Conservation (phyloP, 257 asterid species). For the Parsonsia alboflavescens region DNA sequence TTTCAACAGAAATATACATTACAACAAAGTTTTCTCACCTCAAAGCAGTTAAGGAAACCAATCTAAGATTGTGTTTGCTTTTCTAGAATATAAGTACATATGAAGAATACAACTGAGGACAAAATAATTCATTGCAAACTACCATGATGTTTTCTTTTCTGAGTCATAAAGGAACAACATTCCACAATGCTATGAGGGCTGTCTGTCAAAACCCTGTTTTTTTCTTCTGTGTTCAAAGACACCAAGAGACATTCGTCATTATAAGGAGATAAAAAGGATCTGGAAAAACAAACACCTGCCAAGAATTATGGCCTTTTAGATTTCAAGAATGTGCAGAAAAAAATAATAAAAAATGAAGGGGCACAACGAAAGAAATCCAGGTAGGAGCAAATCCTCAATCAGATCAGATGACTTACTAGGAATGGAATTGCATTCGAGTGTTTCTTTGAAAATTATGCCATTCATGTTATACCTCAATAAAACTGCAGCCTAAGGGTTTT, state of each 20-base stretch:
- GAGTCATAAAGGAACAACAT: too few relatives aligned
- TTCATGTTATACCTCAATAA: constrained; percentile 13
- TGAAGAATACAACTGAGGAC: too few relatives aligned
- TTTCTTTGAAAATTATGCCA: not conserved
- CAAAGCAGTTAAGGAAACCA: too few relatives aligned
- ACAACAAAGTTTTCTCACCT: too few relatives aligned
- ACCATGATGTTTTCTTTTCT: too few relatives aligned
- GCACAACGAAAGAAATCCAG: not conserved
- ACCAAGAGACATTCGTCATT: not conserved
- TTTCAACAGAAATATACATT: too few relatives aligned
- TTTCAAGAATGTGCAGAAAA: not conserved
- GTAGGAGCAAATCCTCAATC: not conserved
- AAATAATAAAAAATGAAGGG: not conserved
- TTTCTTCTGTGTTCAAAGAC: not conserved
- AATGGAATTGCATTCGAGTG: not conserved
- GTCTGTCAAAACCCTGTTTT: not conserved
- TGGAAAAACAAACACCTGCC: not conserved
- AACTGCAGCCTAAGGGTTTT: constrained; percentile 13
- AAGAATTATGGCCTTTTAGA: not conserved
- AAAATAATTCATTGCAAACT: too few relatives aligned
- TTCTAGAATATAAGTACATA: too few relatives aligned
- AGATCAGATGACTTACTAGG: not conserved
- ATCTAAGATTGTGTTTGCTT: too few relatives aligned
- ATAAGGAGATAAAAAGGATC: not conserved
- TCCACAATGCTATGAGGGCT: not conserved